Conservation (phyloP, 164 flowering plant genomes). For the Stephania cephalantha region DNA sequence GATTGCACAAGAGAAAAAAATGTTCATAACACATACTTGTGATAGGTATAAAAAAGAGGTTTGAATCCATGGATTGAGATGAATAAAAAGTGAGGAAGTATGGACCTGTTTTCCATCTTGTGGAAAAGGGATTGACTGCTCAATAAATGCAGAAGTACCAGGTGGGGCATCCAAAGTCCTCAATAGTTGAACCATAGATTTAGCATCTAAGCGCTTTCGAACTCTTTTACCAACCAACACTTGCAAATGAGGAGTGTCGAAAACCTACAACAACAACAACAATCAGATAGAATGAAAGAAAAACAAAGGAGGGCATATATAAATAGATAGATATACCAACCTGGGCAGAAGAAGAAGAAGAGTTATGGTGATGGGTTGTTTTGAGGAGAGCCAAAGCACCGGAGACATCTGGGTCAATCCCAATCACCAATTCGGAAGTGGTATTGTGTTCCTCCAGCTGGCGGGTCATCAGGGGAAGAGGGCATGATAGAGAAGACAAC, state of each 20-base stretch:
- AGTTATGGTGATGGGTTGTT: constrained; percentile 25
- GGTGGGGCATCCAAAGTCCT: constrained; percentile 61
- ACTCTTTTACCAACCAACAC: constrained; percentile 55
- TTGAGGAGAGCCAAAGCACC: constrained; percentile 83
- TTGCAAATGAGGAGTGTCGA: constrained; percentile 73
- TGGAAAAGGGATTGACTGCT: constrained; percentile 89
- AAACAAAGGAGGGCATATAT: too few species aligned
- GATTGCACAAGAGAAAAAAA: constrained; percentile 12
- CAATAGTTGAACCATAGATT: constrained; percentile 67
- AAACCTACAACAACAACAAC: constrained; percentile 42
- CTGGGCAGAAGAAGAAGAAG: constrained; percentile 12
- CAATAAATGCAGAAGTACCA: constrained; percentile 71
- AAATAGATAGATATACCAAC: too few species aligned
- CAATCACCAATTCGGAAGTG: constrained; percentile 46
- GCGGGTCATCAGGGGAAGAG: constrained; percentile 14
- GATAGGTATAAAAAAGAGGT: too few species aligned
- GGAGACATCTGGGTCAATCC: constrained; percentile 78
- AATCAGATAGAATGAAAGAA: too few species aligned
- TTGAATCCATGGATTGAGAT: too few species aligned
- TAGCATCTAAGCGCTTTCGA: constrained; percentile 74
- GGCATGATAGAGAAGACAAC: constrained; percentile 62
- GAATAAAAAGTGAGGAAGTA: background rate
- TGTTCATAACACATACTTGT: too few species aligned
- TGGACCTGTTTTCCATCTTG: constrained; percentile 88
- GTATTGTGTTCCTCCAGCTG: background rate